Base-by-base conservation (phyloP, 2,329 filamentous ascomycete genomes). In the Alternaria longipes region DNA sequence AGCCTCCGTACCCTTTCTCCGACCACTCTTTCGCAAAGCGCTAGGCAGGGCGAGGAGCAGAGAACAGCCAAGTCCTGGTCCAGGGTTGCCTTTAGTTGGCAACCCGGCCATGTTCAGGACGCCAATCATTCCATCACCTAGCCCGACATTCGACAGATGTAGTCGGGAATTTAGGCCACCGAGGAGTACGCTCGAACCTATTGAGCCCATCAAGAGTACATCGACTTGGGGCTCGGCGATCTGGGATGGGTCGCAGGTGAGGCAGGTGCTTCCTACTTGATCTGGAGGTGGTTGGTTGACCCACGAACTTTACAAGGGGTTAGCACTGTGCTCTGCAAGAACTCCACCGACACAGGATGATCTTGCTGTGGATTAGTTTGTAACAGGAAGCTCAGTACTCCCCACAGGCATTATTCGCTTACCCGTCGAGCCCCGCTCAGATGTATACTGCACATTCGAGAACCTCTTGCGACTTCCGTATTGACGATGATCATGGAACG, bases 1-100 rank as follows among this genome's bases (percentile, higher is more conserved):
- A 1, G 73, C 66, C n/a, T 76, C 74, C 3, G 69, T 76, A 36
- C 74, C 74, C 0, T 76, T 76, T 44, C 59, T 76, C 36, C 69
- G 74, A 26, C 73, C 74, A 8, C 60, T 74, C 1, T 54, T 68
- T 28, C 65, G 66, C 46, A 70, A 65, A 49, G 51, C 49, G 3
- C 41, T 73, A 9, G 50, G 18, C 18, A 63, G 38, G 9, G 51
- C 38, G 8, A 55, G 50, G 18, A 47, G 45, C 30, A 62, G 60
- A 49, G 53, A 66, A 16, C 63, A 63, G 26, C 51, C 61, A 3
- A 71, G 66, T 26, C 63, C 66, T 3, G 62, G 60, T 30, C 66
- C 68, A 2, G 64, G 36, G 4, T 54, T 47, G 14, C 62, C 54
- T 24, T 46, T 72, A 26, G 61, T 69, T 12, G 54, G 47, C 4